Conservation (phyloP, 2,329 filamentous ascomycete species). For the Fusarium bulbicola region DNA sequence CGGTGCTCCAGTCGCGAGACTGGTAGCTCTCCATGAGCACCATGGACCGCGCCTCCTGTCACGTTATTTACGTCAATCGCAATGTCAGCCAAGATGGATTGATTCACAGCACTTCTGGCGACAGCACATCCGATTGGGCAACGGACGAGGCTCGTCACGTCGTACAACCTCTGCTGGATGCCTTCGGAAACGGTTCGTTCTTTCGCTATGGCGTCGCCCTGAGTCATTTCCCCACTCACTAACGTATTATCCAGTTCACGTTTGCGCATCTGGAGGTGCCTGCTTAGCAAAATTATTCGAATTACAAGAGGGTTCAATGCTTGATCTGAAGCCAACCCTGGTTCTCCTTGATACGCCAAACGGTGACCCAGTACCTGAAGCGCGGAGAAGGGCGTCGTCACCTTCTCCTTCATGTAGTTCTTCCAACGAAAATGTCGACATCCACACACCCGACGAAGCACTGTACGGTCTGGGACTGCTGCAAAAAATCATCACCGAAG, state of each 20-base stretch:
- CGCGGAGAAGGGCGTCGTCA: constrained; percentile 48
- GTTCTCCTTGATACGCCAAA: constrained; percentile 66
- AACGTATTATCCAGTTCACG: constrained; percentile 55
- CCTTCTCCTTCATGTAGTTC: constrained; percentile 56
- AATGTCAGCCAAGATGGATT: constrained; percentile 58
- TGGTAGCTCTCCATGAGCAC: constrained; percentile 64
- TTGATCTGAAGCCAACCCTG: constrained; percentile 64
- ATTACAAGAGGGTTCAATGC: constrained; percentile 61
- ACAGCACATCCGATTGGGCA: constrained; percentile 43
- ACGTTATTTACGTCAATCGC: constrained; percentile 69
- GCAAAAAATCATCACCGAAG: constrained; percentile 66
- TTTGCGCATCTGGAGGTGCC: constrained; percentile 62
- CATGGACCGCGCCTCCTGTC: constrained; percentile 67
- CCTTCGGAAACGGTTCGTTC: constrained; percentile 62
- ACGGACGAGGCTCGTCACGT: constrained; percentile 56
- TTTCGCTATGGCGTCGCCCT: constrained; percentile 4
- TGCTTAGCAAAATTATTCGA: constrained; percentile 64
- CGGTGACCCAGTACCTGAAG: constrained; percentile 56
- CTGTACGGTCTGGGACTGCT: constrained; percentile 65
- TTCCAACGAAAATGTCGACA: constrained; percentile 49
- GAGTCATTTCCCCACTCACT: constrained; percentile 23
- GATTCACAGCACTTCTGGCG: constrained; percentile 45
- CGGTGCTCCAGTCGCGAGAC: constrained; percentile 69
- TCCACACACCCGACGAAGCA: constrained; percentile 57
- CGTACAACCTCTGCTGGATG: constrained; percentile 59